Evolutionary conservation across 2,329 filamentous ascomycete genomes (phyloP), one percentile per base, ranked within the genome.

Genomic region (Aspergillus proliferans): DNA sequence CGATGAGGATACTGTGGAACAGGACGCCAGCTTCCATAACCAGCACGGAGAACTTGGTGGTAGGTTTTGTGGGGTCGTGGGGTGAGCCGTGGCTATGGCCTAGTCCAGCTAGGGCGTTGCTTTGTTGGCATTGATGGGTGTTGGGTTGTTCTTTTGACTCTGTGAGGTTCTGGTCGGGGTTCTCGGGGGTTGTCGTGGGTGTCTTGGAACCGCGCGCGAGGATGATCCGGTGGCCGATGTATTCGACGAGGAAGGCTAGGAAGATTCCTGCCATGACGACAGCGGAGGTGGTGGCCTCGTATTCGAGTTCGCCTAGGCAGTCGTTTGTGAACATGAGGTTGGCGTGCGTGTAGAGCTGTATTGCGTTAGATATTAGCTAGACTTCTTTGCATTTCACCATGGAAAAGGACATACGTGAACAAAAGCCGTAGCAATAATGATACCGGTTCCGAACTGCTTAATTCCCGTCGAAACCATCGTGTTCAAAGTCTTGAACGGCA

Each of bases 231-330:
- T 83, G 78, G 39, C 84, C 82, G 10, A 80, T 53, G 57, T 82
- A 88, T 61, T 91, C 87, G 33, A 88, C 75, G 1, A 87, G 58
- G 65, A 89, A 90, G 0, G 86, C 84, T 3, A 89, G 55, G 64
- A 89, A 85, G 1, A 88, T 69, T 0, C 87, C 87, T 0, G 82
- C 86, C 81, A 90, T 86, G 43, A 86, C 76, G 38, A 91, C 81
- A 2, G 86, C 82, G 0, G 85, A 79, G 0, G 86, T 81, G 0
- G 83, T 87, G 3, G 74, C 79, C 65, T 91, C 87, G 58, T 87
- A 91, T 4, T 71, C 62, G 2, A 90, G 69, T 6, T 76, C 75
- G 3, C 83, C 82, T 10, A 91, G 68, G 58, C 87, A 91, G 45
- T 82, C 71, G 55, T 86, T 88, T 18, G 65, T 71, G 58, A 91